Evolutionary conservation across 2,329 filamentous ascomycete species (phyloP).

Genomic region (Alternaria viburni): DNA sequence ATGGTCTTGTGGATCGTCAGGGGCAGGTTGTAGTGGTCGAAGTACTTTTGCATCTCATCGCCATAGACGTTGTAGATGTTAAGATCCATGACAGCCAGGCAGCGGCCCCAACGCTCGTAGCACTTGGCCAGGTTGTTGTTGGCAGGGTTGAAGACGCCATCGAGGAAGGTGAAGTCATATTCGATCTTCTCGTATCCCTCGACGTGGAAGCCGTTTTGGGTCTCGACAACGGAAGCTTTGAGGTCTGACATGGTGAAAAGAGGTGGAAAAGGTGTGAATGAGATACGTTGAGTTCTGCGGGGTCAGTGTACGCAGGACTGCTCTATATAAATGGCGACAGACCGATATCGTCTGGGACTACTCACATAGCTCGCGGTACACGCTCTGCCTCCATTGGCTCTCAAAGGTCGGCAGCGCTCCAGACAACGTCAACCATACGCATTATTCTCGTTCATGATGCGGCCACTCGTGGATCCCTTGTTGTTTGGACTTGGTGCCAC

Average conservation of each 20-base stretch:
- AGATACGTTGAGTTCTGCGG: constrained; percentile 35
- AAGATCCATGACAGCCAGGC: constrained; percentile 71
- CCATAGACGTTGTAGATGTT: constrained; percentile 75
- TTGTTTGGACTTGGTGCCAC: constrained; percentile 28
- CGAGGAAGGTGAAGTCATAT: constrained; percentile 76
- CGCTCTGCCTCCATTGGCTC: constrained; percentile 30
- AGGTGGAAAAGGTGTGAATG: constrained; percentile 13
- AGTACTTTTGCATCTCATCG: constrained; percentile 69
- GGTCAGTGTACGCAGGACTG: constrained; percentile 8
- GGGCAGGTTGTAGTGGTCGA: constrained; percentile 67
- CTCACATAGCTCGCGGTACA: constrained; percentile 20
- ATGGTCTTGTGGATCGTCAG: constrained; percentile 74
- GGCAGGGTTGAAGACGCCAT: constrained; percentile 67
- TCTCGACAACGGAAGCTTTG: constrained; percentile 69
- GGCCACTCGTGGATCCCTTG: constrained; percentile 27
- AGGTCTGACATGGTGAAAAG: constrained; percentile 67
- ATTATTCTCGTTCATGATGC: constrained; percentile 27
- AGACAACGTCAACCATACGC: constrained; percentile 38
- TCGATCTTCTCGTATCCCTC: constrained; percentile 78
- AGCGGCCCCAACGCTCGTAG: constrained; percentile 70
- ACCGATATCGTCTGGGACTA: constrained; percentile 19
- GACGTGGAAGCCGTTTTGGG: constrained; percentile 70
- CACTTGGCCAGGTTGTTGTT: constrained; percentile 69
- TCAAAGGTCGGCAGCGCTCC: constrained; percentile 20
- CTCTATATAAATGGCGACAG: constrained; percentile 26